Percentiles rank a stretch among this genome's conserved stretches.
Conservation (phyloP, 345 rosid species). For the Eutrema japonicum region DNA sequence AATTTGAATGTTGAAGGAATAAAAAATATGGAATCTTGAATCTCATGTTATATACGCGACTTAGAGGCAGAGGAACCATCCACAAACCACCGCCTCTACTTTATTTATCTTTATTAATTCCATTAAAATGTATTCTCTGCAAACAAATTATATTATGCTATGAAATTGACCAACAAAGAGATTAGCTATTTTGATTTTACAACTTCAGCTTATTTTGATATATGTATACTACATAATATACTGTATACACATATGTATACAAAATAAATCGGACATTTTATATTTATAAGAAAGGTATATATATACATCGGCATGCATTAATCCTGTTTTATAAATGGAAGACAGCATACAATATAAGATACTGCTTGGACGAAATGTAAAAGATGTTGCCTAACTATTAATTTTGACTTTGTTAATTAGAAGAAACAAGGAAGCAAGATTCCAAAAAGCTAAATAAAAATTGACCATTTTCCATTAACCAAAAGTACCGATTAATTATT, state of each 20-base stretch:
- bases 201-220: background rate
- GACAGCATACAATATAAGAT: background rate
- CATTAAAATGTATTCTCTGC: background rate
- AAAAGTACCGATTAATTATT: background rate
- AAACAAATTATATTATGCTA: background rate
- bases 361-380: slow-evolving; percentile 1
- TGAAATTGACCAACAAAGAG: background rate
- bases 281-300: background rate
- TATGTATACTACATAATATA: no score
- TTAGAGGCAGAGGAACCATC: slow-evolving; percentile 9
- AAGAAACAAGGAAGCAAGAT: slow-evolving; percentile 35
- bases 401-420: slow-evolving; percentile 22
- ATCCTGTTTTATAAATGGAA: background rate
- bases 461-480: background rate
- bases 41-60: slow-evolving; percentile 32
- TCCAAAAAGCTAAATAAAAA: slow-evolving; percentile 19
- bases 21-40: slow-evolving; percentile 33
- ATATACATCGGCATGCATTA: slow-evolving; percentile 4
- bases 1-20: slow-evolving; percentile 42
- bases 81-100: slow-evolving; percentile 18
- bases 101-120: background rate
- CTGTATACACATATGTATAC: background rate
- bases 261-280: background rate
- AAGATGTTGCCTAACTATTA: slow-evolving; percentile 36
- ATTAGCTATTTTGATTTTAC: background rate